Conservation (phyloP, 768 basidiomycete species). For the Peribolospora baueri region DNA sequence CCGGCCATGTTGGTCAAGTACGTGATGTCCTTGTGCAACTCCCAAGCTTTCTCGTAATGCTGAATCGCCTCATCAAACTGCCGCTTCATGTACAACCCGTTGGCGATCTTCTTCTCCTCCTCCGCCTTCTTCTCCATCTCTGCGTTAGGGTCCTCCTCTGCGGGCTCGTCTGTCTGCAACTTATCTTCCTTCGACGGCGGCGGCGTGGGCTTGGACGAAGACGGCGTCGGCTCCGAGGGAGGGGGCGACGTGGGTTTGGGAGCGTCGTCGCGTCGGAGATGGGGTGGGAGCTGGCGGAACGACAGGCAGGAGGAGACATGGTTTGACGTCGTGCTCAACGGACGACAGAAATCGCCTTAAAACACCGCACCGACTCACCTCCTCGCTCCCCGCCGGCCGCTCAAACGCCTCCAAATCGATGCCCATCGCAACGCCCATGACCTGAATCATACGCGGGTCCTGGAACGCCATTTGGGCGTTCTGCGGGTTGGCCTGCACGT, state of each 20-base stretch:
- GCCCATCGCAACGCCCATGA: slow-evolving; percentile 76
- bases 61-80: slow-evolving; percentile 51
- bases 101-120: slow-evolving; percentile 52
- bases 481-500: slow-evolving; percentile 14
- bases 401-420: slow-evolving; percentile 71
- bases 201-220: slow-evolving; percentile 19
- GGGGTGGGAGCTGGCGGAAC: slow-evolving; percentile 18
- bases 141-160: slow-evolving; percentile 32
- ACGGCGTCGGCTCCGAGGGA: slow-evolving; percentile 12
- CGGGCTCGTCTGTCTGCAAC: slow-evolving; percentile 17
- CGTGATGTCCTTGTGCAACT: slow-evolving; percentile 71
- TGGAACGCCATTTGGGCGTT: slow-evolving; percentile 28
- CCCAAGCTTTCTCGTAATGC: slow-evolving; percentile 72
- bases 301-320: slow-evolving; percentile 25
- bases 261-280: slow-evolving; percentile 14
- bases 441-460: slow-evolving; percentile 74
- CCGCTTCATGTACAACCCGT: slow-evolving; percentile 62
- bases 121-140: slow-evolving; percentile 63
- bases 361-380: slow-evolving; percentile 23
- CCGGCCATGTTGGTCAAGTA: slow-evolving; percentile 78
- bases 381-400: slow-evolving; percentile 60
- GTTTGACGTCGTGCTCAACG: too few species aligned
- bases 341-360: too few species aligned
- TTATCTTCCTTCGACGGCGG: slow-evolving; percentile 37
- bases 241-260: slow-evolving; percentile 13